Evolutionary conservation across 495 filamentous ascomycete species (phyloP), one percentile per base, ranked within the genome.

Genomic region (Talaromyces proteolyticus): DNA sequence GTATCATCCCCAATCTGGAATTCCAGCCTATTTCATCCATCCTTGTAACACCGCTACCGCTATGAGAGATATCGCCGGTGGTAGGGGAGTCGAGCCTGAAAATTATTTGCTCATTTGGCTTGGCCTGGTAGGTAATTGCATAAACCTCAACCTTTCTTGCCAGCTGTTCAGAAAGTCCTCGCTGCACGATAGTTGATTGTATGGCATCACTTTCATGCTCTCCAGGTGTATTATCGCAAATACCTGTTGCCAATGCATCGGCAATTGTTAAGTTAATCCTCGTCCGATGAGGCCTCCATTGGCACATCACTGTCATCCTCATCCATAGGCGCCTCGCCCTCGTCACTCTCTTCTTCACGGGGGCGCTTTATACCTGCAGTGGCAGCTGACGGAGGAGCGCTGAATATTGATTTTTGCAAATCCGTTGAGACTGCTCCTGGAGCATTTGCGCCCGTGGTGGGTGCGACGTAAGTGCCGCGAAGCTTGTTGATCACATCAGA

Each of bases 401-500:
- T 83, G 65, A 93, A 92, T 49, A 93, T 91, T 50, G 83, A 87
- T 57, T 89, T 87, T 59, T 91, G 88, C 10, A 89, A 70, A 49
- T 90, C 87, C 2, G 83, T 89, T 22, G 87, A 78, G 37, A 77
- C 78, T 26, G 77, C 75, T n/a, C 65, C 75, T 14, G 73, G 70
- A 18, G 73, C 75, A 4, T 68, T 72, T 5, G 73, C 66, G 16
- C 69, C 71, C 6, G 67, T 55, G 22, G 62, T 61, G 14, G 89
- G 83, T 50, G 81, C 74, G 45, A 80, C 79, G 65, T 89, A 95
- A 21, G 89, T 94, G 39, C 93, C 94, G 56, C 95, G 91, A 36
- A 97, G 77, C 64, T 92, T 94, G 11, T 88, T 82, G 56, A 97
- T 82, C 20, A 84, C 80, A 68, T 94, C 73, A 3, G 91, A 96